phyloP scores from a whole-genome alignment of 1,139 yeast genomes.

The Pichia sp. region DNA sequence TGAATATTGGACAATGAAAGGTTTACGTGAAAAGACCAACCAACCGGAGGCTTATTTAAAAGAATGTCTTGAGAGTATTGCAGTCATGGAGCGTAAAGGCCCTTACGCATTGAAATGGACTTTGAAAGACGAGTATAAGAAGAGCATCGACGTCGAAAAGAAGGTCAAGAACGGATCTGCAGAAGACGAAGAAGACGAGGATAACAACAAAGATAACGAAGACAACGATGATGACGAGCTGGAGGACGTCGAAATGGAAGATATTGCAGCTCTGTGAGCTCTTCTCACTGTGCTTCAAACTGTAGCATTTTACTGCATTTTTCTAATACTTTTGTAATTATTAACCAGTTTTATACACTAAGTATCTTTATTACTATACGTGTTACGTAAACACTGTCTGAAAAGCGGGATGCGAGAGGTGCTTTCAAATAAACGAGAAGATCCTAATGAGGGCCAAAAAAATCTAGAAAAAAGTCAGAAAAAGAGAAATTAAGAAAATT shows the following conservation, averaged over 20 bases:
- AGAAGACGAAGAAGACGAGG: slow-evolving; percentile 39
- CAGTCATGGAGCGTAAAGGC: slow-evolving; percentile 86
- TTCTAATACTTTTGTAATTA: neutral
- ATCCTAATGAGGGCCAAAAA: too few relatives aligned
- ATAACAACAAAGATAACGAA: slow-evolving; percentile 41
- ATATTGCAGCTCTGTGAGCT: slow-evolving; percentile 26
- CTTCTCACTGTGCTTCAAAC: neutral
- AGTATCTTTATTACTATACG: too few relatives aligned
- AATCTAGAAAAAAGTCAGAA: too few relatives aligned
- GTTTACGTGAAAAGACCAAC: slow-evolving; percentile 85
- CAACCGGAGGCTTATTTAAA: slow-evolving; percentile 95
- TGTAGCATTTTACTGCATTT: neutral
- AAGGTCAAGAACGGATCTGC: slow-evolving; percentile 54
- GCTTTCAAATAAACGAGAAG: too few relatives aligned
- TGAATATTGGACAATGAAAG: slow-evolving; percentile 96
- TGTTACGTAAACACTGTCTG: neutral
- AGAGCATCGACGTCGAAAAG: slow-evolving; percentile 71
- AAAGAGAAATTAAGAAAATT: neutral
- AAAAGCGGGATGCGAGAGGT: neutral
- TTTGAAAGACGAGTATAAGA: slow-evolving; percentile 84
- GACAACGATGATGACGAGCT: slow-evolving; percentile 30
- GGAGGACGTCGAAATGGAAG: slow-evolving; percentile 34
- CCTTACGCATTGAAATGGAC: slow-evolving; percentile 93
- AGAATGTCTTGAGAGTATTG: slow-evolving; percentile 87
- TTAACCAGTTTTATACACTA: neutral